phyloP scores from a whole-genome alignment of 148 eudicot species.

The Heliamphora exappendiculata region DNA sequence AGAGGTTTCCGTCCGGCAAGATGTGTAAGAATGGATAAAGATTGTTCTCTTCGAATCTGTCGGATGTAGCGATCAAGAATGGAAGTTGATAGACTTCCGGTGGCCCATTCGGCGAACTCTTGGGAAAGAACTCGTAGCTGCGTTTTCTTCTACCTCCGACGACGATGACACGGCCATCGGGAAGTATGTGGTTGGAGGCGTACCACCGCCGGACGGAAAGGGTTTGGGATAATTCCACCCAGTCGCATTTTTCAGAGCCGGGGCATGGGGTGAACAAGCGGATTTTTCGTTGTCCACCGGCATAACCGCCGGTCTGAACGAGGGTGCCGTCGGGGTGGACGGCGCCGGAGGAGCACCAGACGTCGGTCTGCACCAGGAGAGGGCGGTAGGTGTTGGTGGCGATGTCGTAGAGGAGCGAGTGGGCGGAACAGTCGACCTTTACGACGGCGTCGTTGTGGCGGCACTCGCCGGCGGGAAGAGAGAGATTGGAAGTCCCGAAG shows the following conservation, averaged over 20 bases:
- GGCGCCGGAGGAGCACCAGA: slow-evolving; percentile 83
- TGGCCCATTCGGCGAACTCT: background rate
- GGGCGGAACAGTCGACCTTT: slow-evolving; percentile 59
- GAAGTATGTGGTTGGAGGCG: slow-evolving; percentile 59
- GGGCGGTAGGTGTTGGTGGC: slow-evolving; percentile 56
- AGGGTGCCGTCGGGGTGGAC: slow-evolving; percentile 47
- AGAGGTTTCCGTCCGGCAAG: slow-evolving; percentile 60
- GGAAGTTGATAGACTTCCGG: slow-evolving; percentile 13
- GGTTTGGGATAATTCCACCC: slow-evolving; percentile 39
- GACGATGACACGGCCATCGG: slow-evolving; percentile 62
- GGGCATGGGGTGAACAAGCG: slow-evolving; percentile 29
- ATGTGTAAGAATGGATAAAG: slow-evolving; percentile 85
- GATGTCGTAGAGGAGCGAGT: slow-evolving; percentile 63
- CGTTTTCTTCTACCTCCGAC: slow-evolving; percentile 66
- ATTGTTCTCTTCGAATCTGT: slow-evolving; percentile 67
- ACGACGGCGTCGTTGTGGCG: slow-evolving; percentile 26
- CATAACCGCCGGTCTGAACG: slow-evolving; percentile 76
- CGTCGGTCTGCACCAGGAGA: slow-evolving; percentile 43
- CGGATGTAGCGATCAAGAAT: slow-evolving; percentile 49
- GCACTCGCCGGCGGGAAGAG: slow-evolving; percentile 36
- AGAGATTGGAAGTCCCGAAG: slow-evolving; percentile 64
- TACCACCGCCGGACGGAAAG: slow-evolving; percentile 69
- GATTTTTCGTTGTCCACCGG: slow-evolving; percentile 42
- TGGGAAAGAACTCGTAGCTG: slow-evolving; percentile 78
- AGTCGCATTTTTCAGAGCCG: slow-evolving; percentile 45